Base-by-base conservation (phyloP, 2,329 filamentous ascomycete genomes). In the Immersiporthe knoxdaviesiana region DNA sequence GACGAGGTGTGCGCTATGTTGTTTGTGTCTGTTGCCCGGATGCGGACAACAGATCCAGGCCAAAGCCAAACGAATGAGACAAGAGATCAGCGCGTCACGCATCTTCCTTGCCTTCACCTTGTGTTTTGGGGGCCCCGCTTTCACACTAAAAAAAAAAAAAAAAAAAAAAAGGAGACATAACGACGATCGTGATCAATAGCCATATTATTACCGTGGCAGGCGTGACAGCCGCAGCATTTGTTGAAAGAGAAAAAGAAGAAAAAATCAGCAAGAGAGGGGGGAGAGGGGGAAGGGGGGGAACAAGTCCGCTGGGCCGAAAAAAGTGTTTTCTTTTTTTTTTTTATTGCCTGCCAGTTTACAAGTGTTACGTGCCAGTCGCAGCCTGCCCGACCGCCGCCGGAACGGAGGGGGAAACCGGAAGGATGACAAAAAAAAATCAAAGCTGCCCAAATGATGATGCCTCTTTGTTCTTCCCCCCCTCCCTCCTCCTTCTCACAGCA, bases 1-100 rank as follows among this genome's bases (percentile, higher is more conserved):
- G 14, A 18, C 5, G 18, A 21, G 18, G 16, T 16, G 10, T 16
- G 50, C 50, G 27, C 52, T 56, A 30, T 27, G 14, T 6, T 24
- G 10, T 27, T 1, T 27, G 2, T 24, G 10, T 27, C 8, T 27
- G 27, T 56, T 24, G n/a, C 27, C 52, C 52, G 52, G 14, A 56
- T 56, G 24, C 52, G 52, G 52, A 56, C 27, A 18, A 30, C 52
- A 56, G 52, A 30, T 30, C 52, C 30, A 2, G 27, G 24, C 8
- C n/a, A n/a, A n/a, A n/a, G n/a, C n/a, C n/a, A n/a, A 30, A 30
- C 14, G 52, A 56, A 30, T 56, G 52, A 56, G 27, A 56, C 52
- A 56, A 14, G 52, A 56, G 52, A 56, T 32, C 52, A 56, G 24
- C 52, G 52, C 52, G 12, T 56, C 52, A 56, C 52, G 24, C 12